phyloP scores from a whole-genome alignment of 306 rosid species.

The Sindora glabra region DNA sequence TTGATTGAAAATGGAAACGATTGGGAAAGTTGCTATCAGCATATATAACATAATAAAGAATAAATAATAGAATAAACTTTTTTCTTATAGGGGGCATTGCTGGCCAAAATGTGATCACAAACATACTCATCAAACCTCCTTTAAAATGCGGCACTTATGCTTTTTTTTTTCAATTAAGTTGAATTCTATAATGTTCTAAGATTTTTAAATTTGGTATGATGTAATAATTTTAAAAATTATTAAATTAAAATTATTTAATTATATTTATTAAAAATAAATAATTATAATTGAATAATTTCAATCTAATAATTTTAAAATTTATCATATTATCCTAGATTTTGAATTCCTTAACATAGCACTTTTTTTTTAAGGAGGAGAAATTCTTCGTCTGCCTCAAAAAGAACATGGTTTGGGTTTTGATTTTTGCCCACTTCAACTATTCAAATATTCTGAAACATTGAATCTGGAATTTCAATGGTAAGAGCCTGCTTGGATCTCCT shows the following conservation, averaged over 20 bases:
- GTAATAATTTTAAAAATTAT: no score
- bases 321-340: no score
- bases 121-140: background rate
- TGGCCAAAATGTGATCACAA: conserved; percentile 26
- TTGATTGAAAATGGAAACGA: conserved; percentile 16
- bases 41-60: background rate
- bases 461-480: background rate
- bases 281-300: no score
- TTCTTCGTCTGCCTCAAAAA: conserved; percentile 12
- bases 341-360: no score
- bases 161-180: background rate
- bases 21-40: conserved; percentile 23
- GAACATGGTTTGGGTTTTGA: conserved; percentile 9
- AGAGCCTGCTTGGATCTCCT: conserved; percentile 22
- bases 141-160: conserved; percentile 24
- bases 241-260: no score
- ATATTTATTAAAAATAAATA: no score
- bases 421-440: conserved; percentile 21
- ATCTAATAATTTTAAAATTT: no score
- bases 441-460: conserved; percentile 1
- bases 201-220: no score
- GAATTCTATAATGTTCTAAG: no score
- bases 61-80: conserved; percentile 24
- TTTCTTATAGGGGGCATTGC: background rate
- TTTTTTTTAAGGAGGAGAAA: no score